Evolutionary conservation across 2,329 filamentous ascomycete genomes (phyloP).

Genomic region (Cryphonectria japonica): DNA sequence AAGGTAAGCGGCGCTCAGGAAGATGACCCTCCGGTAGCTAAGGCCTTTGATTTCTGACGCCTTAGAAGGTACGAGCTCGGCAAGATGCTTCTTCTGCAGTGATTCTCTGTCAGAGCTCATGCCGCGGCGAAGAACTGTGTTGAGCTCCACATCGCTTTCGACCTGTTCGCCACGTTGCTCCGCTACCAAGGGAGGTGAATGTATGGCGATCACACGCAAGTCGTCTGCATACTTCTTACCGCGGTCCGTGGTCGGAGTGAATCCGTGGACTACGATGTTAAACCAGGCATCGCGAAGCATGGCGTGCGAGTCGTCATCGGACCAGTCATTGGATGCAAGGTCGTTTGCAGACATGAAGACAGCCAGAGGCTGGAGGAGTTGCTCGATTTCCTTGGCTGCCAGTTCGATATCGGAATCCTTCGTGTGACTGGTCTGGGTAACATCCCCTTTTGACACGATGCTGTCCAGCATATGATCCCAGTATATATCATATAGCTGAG

Average conservation of each 20-base stretch:
- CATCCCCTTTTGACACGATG: slow-evolving; percentile 89
- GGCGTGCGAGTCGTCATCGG: slow-evolving; percentile 71
- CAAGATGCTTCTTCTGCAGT: slow-evolving; percentile 79
- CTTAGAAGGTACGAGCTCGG: slow-evolving; percentile 73
- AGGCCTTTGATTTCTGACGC: slow-evolving; percentile 79
- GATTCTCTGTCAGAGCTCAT: slow-evolving; percentile 78
- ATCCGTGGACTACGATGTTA: slow-evolving; percentile 94
- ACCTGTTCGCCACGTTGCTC: slow-evolving; percentile 87
- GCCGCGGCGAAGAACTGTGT: slow-evolving; percentile 87
- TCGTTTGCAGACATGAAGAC: slow-evolving; percentile 74
- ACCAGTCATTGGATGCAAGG: slow-evolving; percentile 51
- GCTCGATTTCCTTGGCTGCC: slow-evolving; percentile 83
- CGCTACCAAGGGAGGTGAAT: slow-evolving; percentile 84
- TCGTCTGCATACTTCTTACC: slow-evolving; percentile 76
- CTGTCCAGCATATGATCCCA: slow-evolving; percentile 81
- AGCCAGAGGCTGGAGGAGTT: slow-evolving; percentile 86
- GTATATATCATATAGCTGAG: slow-evolving; percentile 81
- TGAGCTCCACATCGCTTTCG: slow-evolving; percentile 96
- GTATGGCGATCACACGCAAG: slow-evolving; percentile 80
- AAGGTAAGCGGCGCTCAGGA: slow-evolving; percentile 86
- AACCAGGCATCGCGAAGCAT: slow-evolving; percentile 94
- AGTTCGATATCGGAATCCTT: slow-evolving; percentile 80
- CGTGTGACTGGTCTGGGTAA: slow-evolving; percentile 72
- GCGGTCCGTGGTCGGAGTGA: slow-evolving; percentile 73
- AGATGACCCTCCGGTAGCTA: slow-evolving; percentile 89